phyloP scores from a whole-genome alignment of 208 protist genomes.

The Crithidia brevicula region DNA sequence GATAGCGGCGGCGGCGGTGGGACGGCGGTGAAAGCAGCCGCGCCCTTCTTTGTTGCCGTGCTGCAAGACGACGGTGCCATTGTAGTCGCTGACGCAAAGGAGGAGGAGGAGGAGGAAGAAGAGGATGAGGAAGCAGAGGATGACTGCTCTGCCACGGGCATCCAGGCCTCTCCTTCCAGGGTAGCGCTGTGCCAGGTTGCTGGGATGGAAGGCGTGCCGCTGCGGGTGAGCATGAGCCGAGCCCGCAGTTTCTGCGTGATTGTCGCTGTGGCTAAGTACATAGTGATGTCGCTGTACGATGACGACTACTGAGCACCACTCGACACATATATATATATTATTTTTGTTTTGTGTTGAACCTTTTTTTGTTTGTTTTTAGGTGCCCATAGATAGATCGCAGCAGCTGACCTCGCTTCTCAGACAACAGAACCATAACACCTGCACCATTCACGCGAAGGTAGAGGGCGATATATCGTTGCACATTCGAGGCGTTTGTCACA shows the following conservation, averaged over 20 bases:
- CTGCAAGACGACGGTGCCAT: constrained; percentile 45
- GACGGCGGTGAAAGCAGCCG: constrained; percentile 33
- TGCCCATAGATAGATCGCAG: constrained; percentile 17
- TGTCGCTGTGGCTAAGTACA: constrained; percentile 54
- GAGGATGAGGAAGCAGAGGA: constrained; percentile 11
- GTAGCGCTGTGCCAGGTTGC: constrained; percentile 43
- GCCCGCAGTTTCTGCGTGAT: constrained; percentile 74
- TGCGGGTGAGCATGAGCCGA: constrained; percentile 62
- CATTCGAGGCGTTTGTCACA: too few species aligned
- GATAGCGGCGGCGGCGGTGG: not conserved
- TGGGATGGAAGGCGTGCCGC: constrained; percentile 43
- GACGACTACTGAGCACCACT: constrained; percentile 27
- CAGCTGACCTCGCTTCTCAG: too few species aligned
- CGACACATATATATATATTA: not conserved
- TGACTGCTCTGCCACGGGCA: not conserved
- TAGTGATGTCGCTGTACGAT: constrained; percentile 77
- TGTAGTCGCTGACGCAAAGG: constrained; percentile 19
- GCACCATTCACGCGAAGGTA: too few species aligned
- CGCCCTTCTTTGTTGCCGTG: constrained; percentile 42
- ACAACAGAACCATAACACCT: too few species aligned
- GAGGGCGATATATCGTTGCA: too few species aligned
- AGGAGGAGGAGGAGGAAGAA: constrained; percentile 42
- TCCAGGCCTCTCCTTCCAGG: not conserved
- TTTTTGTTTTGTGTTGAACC: constrained; percentile 2
- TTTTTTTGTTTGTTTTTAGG: too few species aligned